A percentile compares a stretch with the other conserved stretches of the same genome.
phyloP scores from a whole-genome alignment of 116 monocot genomes.

The Papilionanthe hybrid region DNA sequence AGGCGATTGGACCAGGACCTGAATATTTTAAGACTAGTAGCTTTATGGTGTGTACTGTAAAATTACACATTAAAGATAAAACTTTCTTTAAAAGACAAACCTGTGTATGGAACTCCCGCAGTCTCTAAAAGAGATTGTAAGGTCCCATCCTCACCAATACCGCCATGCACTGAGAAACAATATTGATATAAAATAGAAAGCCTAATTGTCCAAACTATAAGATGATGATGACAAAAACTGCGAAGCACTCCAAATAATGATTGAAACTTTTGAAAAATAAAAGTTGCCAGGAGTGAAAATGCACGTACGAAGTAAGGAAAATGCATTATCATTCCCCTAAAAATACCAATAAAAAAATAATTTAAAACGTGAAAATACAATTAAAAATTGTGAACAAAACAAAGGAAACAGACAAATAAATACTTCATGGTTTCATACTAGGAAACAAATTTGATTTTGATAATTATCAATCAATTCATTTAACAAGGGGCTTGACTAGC shows the following conservation, averaged over 20 bases:
- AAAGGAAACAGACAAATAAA: too few species aligned
- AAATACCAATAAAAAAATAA: too few species aligned
- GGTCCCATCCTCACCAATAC: constrained; percentile 94
- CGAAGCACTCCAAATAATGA: background rate
- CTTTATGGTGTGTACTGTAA: background rate
- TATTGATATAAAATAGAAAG: background rate
- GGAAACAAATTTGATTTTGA: too few species aligned
- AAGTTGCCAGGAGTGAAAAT: too few species aligned
- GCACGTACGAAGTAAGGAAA: too few species aligned
- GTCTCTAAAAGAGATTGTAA: constrained; percentile 75
- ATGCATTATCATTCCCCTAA: too few species aligned
- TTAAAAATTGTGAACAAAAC: too few species aligned
- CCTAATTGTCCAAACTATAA: background rate
- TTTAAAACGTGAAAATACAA: too few species aligned
- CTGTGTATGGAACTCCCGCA: constrained; percentile 81
- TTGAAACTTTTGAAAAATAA: too few species aligned
- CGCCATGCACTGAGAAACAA: constrained; percentile 71
- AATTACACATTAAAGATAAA: background rate
- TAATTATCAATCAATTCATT: too few species aligned
- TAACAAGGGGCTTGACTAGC: too few species aligned
- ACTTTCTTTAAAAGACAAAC: constrained; percentile 25
- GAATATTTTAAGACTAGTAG: constrained; percentile 14
- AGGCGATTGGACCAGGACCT: constrained; percentile 78
- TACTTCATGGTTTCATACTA: too few species aligned
- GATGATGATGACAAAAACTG: background rate